Evolutionary conservation across 805 yeast species (phyloP).

Genomic region (Pichia scutulata): DNA sequence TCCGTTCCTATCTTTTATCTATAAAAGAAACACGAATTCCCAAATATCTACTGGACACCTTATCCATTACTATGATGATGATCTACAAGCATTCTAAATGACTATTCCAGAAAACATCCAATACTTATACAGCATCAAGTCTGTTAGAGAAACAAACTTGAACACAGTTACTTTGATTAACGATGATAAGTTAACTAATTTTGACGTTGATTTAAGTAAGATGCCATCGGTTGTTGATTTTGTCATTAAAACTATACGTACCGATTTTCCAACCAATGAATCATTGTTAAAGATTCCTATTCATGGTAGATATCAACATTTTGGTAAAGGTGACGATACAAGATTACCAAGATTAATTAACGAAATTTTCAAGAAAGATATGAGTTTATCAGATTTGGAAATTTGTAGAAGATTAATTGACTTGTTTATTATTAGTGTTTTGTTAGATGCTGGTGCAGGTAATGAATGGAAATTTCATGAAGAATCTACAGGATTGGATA

Average conservation of each 20-base stretch:
- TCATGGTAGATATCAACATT: conserved; percentile 64
- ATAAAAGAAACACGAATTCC: neutral
- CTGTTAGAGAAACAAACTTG: conserved; percentile 47
- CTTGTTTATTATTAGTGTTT: conserved; percentile 50
- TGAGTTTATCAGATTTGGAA: conserved; percentile 28
- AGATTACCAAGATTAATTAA: conserved; percentile 38
- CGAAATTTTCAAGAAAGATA: conserved; percentile 25
- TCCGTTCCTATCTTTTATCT: neutral
- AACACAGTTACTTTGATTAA: conserved; percentile 36
- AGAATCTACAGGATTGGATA: conserved; percentile 21
- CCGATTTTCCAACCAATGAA: conserved; percentile 37
- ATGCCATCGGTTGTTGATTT: conserved; percentile 37
- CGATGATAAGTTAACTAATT: conserved; percentile 32
- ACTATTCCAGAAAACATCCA: conserved; percentile 12
- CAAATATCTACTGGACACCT: too few species aligned
- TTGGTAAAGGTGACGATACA: conserved; percentile 41
- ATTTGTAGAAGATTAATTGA: conserved; percentile 49
- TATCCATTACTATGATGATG: too few species aligned
- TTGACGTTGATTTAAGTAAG: conserved; percentile 37
- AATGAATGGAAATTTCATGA: conserved; percentile 46
- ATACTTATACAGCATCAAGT: conserved; percentile 41
- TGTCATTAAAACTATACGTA: conserved; percentile 36
- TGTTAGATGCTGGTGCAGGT: conserved; percentile 66
- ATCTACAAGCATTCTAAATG: neutral
- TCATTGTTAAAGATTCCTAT: conserved; percentile 44